Evolutionary conservation across 1,284 basidiomycete genomes (phyloP).

Genomic region (Ceratobasidium sp.): DNA sequence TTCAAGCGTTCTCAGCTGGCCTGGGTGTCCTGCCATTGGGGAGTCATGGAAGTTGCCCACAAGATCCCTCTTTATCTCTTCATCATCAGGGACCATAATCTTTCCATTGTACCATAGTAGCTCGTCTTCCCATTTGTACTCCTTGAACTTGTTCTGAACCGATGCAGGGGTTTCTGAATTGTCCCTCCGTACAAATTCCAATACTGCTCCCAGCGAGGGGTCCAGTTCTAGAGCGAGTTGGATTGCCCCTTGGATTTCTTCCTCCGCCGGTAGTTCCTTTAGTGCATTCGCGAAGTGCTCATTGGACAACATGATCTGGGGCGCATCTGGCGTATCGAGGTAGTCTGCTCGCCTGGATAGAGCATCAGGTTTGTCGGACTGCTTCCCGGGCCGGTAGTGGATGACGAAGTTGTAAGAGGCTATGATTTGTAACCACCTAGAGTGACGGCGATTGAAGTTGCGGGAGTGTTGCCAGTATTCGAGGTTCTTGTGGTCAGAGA

Average conservation of each 20-base stretch:
- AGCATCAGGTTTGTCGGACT: too few species aligned
- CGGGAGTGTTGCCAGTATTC: constrained; percentile 48
- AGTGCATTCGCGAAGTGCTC: too few species aligned
- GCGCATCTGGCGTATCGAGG: too few species aligned
- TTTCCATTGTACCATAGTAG: constrained; percentile 21
- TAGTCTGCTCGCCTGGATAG: too few species aligned
- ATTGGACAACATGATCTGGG: too few species aligned
- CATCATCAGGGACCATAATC: constrained; percentile 45
- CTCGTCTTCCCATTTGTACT: neutral
- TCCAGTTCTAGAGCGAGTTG: too few species aligned
- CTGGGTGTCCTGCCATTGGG: constrained; percentile 42
- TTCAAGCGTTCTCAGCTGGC: constrained; percentile 36
- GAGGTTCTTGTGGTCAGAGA: constrained; percentile 8
- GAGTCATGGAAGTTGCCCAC: constrained; percentile 34
- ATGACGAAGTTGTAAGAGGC: neutral
- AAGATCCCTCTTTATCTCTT: constrained; percentile 7
- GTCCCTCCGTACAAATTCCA: too few species aligned
- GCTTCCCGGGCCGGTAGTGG: neutral
- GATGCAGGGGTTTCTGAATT: too few species aligned
- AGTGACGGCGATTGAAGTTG: constrained; percentile 45
- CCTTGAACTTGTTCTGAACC: neutral
- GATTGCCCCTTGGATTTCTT: too few species aligned
- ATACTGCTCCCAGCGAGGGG: too few species aligned
- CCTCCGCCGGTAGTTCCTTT: too few species aligned
- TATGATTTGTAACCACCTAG: neutral